Base-by-base conservation (phyloP, 176 grass and related monocot genomes). In the sorghum (Sorghum bicolor) region DNA sequence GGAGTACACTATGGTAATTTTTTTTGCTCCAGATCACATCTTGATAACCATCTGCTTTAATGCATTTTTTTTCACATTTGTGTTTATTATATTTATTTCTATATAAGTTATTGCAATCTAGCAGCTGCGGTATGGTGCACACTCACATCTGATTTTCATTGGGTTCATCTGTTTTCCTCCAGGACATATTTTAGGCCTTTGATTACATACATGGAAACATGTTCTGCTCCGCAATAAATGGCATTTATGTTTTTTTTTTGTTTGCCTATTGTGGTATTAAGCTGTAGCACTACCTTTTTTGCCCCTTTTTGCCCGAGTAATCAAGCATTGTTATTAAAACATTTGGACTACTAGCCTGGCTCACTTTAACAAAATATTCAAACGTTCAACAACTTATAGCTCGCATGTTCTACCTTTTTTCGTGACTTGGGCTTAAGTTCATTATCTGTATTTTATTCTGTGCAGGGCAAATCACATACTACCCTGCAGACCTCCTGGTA, bases 401-500 rank as follows among this genome's bases (percentile, higher is more conserved):
- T 38, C 40, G 14, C 25, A 40, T 61, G 22, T 53, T 70, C 14
- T 74, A 0, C 24, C 31, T 17, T 80, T 67, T 61, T 65, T 67
- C n/a, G 44, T 85, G 34, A 57, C n/a, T 15, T 20, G 30, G 38
- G 60, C 61, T 55, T 47, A 14, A 24, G 61, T 41, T 31, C 1
- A 75, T 55, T 64, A 40, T 81, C 13, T 61, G 16, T 39, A 25
- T 77, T 70, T 43, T 79, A 6, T 77, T 38, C 26, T 85, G 16
- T 80, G 68, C 91, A 98, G 96, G 96, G 90, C 91, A 83, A 89
- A 90, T 83, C 89, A 98, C 78, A 80, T 98, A 83, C 93, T 98
- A 37, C 91, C 96, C 8, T 94, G 91, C 86, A 95, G 96, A 80
- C 96, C 96, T 74, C 75, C 91, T 82, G 93, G 91, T 73, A 74